Evolutionary conservation across 2,329 filamentous ascomycete species (phyloP).

Genomic region (Botryotinia globosa): DNA sequence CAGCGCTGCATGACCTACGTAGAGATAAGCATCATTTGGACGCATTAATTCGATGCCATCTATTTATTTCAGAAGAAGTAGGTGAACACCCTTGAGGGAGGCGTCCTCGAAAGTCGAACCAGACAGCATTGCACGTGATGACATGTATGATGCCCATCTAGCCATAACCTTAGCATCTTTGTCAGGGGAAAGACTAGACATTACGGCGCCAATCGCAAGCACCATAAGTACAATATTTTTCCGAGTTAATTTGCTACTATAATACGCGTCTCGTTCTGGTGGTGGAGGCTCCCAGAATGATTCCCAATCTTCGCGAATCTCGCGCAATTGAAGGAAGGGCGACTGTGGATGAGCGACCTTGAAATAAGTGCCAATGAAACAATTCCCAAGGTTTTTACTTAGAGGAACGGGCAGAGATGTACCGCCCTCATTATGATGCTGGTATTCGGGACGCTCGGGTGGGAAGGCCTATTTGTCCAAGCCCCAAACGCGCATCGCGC

Average conservation of each 20-base stretch:
- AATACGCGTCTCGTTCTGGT: conserved; percentile 1
- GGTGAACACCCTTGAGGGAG: background rate
- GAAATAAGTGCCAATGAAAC: background rate
- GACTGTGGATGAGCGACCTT: background rate
- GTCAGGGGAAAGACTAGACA: conserved; percentile 2
- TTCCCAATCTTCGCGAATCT: background rate
- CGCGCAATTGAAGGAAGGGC: background rate
- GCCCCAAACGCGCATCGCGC: background rate
- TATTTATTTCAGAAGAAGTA: conserved; percentile 1
- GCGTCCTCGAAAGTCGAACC: conserved; percentile 2
- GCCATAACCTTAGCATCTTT: conserved; percentile 6
- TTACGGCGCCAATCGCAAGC: background rate
- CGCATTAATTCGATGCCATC: background rate
- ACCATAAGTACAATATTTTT: background rate
- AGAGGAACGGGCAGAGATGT: background rate
- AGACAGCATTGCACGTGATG: conserved; percentile 2
- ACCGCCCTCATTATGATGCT: background rate
- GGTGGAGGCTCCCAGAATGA: conserved; percentile 1
- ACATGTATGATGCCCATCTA: conserved; percentile 1
- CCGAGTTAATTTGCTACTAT: background rate
- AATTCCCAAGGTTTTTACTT: background rate
- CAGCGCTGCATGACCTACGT: background rate
- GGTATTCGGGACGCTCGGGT: conserved; percentile 3
- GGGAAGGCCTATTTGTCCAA: background rate
- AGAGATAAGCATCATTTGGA: background rate